A percentile compares a stretch with the other conserved stretches of the same genome.
Conservation (phyloP, 164 flowering plant species). For the Sedum album region DNA sequence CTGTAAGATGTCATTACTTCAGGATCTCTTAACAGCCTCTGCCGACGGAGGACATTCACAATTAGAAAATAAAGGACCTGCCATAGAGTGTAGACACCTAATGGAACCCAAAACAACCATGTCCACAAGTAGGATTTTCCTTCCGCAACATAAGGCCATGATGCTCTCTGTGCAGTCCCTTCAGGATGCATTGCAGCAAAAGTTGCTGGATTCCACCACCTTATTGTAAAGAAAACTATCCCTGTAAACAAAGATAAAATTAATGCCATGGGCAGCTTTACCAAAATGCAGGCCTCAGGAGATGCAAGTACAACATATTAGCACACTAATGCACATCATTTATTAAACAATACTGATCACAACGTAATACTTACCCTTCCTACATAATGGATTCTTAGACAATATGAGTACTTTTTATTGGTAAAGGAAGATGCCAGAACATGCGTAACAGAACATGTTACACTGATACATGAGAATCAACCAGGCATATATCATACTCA, state of each 20-base stretch:
- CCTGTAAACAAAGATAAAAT: slow-evolving; percentile 33
- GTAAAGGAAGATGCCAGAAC: background rate
- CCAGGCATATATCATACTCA: no score
- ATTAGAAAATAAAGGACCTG: slow-evolving; percentile 86
- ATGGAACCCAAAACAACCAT: slow-evolving; percentile 88
- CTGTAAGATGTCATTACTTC: slow-evolving; percentile 99
- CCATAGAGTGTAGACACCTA: slow-evolving; percentile 77
- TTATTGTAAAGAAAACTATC: slow-evolving; percentile 80
- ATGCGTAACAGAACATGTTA: no score
- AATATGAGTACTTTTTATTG: no score
- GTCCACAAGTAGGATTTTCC: slow-evolving; percentile 58
- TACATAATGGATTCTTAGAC: background rate
- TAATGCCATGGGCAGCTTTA: background rate
- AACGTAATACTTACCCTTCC: no score
- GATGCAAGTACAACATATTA: background rate
- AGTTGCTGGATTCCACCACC: slow-evolving; percentile 92
- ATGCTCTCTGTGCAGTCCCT: slow-evolving; percentile 52
- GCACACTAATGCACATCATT: background rate
- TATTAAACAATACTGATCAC: background rate
- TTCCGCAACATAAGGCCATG: slow-evolving; percentile 85
- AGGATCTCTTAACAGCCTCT: slow-evolving; percentile 84
- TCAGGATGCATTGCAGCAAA: slow-evolving; percentile 84
- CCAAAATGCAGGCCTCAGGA: background rate
- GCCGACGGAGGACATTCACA: slow-evolving; percentile 85
- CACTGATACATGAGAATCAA: no score